Evolutionary conservation across 305 asterid species (phyloP), one percentile per base, ranked within the genome.

Genomic region (Vinca major): DNA sequence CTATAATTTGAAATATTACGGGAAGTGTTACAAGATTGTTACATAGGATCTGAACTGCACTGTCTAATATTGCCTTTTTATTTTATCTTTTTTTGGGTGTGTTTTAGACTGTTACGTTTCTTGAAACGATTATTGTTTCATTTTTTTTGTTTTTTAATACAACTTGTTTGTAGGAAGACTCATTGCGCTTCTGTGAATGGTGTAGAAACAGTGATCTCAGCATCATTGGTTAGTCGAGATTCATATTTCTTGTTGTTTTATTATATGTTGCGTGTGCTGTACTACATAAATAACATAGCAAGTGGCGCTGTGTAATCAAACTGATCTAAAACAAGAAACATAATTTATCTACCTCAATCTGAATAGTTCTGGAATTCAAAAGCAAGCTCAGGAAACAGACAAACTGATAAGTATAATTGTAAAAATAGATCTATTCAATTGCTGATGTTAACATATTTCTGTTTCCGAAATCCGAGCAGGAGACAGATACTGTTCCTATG

Each of bases 401-500:
- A 45, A 10, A 8, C n/a, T n/a, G 12, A 51, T 5, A 36, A 17
- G 19, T 4, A 41, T 0, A 7, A 14, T n/a, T 19, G 12, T n/a
- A 3, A 51, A 21, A n/a, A 17, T 19, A 20, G 50, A 37, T n/a
- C 20, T 52, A 0, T 37, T 66, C 47, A 13, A 33, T 53, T 20
- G 43, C 43, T 17, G 33, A 49, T 13, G 61, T 63, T 43, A 66
- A 4, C 54, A 54, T 54, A 40, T 71, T 63, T 79, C 20, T 58
- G 12, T 79, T 74, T 54, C 85, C 81, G 85, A 41, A 41, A 41
- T 41, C 45, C 2, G 45, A 41, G 45, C 45, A 41, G 80, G 95
- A 82, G 63, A 69, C 69, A 67, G 92, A 80, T 66, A n/a, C 54
- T 79, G 83, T 90, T 71, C 99, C 99, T 53, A 80, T 82, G 88